These are phyloP conservation scores for Cudoniella acicularis DNA, from an alignment of 495 filamentous ascomycete genomes.

Conservation along the genomic window DNA sequence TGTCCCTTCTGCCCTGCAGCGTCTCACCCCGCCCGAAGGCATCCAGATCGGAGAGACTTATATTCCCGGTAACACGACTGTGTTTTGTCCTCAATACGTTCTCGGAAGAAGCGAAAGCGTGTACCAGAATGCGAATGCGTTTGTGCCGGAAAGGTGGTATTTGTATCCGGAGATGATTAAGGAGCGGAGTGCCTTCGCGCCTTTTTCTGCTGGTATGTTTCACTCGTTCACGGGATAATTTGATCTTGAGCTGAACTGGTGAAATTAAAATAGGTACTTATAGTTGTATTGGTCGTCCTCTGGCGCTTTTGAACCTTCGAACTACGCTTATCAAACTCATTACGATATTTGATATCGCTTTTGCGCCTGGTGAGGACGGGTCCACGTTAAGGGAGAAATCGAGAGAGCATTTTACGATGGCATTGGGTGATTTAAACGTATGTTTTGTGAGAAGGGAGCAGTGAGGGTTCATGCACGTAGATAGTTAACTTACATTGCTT, in stretches of 20 bases:
- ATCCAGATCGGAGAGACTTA: constrained; percentile 41
- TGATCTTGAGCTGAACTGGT: background rate
- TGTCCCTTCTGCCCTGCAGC: constrained; percentile 28
- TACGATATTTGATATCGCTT: too few relatives aligned
- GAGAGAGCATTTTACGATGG: too few relatives aligned
- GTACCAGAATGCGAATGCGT: constrained; percentile 36
- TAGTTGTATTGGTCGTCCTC: constrained; percentile 46
- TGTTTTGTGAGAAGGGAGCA: too few relatives aligned
- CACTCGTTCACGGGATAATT: background rate
- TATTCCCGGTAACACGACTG: constrained; percentile 42
- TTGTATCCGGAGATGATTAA: constrained; percentile 38
- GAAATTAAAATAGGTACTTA: constrained; percentile 31
- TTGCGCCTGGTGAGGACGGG: too few relatives aligned
- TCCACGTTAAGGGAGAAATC: too few relatives aligned
- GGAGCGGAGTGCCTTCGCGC: constrained; percentile 43
- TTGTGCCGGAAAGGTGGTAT: constrained; percentile 55
- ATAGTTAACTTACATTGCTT: too few relatives aligned
- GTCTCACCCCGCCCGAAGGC: constrained; percentile 42
- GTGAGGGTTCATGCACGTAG: too few relatives aligned
- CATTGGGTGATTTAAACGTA: too few relatives aligned
- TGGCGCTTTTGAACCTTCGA: constrained; percentile 48
- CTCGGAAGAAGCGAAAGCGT: constrained; percentile 31
- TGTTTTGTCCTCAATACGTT: constrained; percentile 9
- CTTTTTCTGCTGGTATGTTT: constrained; percentile 39
- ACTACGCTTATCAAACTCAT: too few relatives aligned